Evolutionary conservation across 139 green algal species (phyloP).

Genomic region (Tetradesmus obliquus): DNA sequence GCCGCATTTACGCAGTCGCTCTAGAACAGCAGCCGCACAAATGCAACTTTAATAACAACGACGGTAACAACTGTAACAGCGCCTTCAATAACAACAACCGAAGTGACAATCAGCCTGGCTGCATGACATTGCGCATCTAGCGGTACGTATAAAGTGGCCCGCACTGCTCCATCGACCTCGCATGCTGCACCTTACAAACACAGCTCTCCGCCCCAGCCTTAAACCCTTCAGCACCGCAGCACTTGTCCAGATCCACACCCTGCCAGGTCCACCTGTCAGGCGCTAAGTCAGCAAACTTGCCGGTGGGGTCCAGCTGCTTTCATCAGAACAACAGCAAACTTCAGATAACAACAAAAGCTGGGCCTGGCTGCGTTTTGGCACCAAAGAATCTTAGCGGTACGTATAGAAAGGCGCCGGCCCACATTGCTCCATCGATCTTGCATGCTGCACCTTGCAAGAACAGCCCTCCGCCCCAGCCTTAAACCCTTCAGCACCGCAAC

Average conservation of each 20-base stretch:
- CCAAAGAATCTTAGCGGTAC: neutral
- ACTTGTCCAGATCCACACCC: constrained; percentile 62
- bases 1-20: no score
- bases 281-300: constrained; percentile 58
- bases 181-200: constrained; percentile 57
- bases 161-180: constrained; percentile 26
- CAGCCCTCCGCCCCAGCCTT: constrained; percentile 42
- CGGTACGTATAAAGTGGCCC: constrained; percentile 60
- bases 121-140: no score
- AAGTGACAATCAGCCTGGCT: neutral
- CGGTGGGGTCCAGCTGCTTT: constrained; percentile 57
- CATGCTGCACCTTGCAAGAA: constrained; percentile 58
- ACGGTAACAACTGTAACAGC: no score
- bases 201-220: constrained; percentile 41
- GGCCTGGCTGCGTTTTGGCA: no score
- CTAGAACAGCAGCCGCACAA: no score
- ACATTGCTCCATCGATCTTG: constrained; percentile 36
- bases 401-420: constrained; percentile 67
- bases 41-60: no score
- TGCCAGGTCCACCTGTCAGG: constrained; percentile 64
- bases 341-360: neutral
- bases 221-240: constrained; percentile 60
- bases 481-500: constrained; percentile 60
- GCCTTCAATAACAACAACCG: neutral
- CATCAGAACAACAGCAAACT: no score